Evolutionary conservation across 257 asterid genomes (phyloP), one percentile per base, ranked within the genome.

Genomic region (Solanum appendiculatum): DNA sequence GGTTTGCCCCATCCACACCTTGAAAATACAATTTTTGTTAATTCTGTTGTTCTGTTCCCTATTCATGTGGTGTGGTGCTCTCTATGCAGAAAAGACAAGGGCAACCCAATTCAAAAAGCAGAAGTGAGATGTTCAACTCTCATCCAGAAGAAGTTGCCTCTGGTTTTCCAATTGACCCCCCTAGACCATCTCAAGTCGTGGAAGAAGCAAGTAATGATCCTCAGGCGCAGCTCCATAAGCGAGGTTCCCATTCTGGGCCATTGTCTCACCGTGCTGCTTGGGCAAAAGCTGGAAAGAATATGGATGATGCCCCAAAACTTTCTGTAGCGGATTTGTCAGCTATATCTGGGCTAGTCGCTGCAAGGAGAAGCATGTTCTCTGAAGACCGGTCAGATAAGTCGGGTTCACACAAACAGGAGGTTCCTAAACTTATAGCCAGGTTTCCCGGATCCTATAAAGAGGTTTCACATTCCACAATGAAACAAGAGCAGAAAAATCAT

Each of bases 231-330:
- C 87, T 87, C 86, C 98, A 93, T 86, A 93, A 93, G 88, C 89
- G 99, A 85, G 97, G 93, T 70, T 94, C 99, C n/a, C 98, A 97
- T 91, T 97, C 99, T 2, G 99, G 99, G 87, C 99, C 99, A 78
- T 86, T 96, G 90, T 95, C 92, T 68, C 94, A 95, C 86, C 94
- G 97, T 83, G 98, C 98, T 44, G 93, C 99, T 87, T 94, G 97
- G 98, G 89, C 93, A 34, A 95, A 94, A 90, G 88, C 95, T 8
- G 96, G 96, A 72, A 95, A 94, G 92, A 94, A 88, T 88, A 87
- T 83, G 44, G 98, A 95, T 90, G 97, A 94, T 21, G 94, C 93
- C 85, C 95, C 95, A 10, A 94, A 91, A 86, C 86, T 89, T 84
- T 92, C 94, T 31, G 92, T 89, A 8, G 92, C 92, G 85, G 99